These are phyloP conservation scores for Trichaptum fuscoviolaceum DNA, from an alignment of 768 basidiomycete genomes.

Conservation along the genomic window DNA sequence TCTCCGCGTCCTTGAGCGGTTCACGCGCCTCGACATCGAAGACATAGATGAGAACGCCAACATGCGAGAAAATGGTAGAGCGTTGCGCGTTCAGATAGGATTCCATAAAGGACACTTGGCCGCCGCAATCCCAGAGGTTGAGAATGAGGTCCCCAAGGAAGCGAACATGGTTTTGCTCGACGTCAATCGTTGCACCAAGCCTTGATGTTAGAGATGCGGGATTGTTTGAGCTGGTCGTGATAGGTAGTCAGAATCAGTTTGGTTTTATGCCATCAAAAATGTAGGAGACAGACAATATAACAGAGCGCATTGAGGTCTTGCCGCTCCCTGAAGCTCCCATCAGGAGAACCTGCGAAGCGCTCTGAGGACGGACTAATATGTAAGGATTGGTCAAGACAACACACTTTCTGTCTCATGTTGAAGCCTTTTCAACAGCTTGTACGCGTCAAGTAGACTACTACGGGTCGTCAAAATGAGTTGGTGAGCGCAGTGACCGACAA, in stretches of 20 bases:
- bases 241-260: conserved; percentile 8
- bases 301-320: conserved; percentile 97
- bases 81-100: conserved; percentile 90
- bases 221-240: conserved; percentile 74
- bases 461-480: no score
- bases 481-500: no score
- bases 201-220: conserved; percentile 87
- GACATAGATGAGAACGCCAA: conserved; percentile 97
- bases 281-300: conserved; percentile 82
- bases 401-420: conserved; percentile 32
- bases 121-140: conserved; percentile 98
- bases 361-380: not conserved
- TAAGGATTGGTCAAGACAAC: not conserved
- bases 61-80: conserved; percentile 93
- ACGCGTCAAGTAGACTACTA: not conserved
- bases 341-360: conserved; percentile 67
- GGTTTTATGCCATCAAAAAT: conserved; percentile 11
- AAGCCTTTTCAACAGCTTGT: not conserved
- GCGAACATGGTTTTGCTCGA: conserved; percentile 95
- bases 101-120: conserved; percentile 98
- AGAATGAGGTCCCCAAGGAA: conserved; percentile 95
- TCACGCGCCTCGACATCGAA: conserved; percentile 92
- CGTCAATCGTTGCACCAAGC: conserved; percentile 95
- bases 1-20: conserved; percentile 73
- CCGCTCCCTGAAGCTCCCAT: conserved; percentile 97